A percentile compares a stretch with the other conserved stretches of the same genome.
These are phyloP conservation scores for Myxozyma monticola DNA, from an alignment of 805 yeast genomes.

Conservation along the genomic window DNA sequence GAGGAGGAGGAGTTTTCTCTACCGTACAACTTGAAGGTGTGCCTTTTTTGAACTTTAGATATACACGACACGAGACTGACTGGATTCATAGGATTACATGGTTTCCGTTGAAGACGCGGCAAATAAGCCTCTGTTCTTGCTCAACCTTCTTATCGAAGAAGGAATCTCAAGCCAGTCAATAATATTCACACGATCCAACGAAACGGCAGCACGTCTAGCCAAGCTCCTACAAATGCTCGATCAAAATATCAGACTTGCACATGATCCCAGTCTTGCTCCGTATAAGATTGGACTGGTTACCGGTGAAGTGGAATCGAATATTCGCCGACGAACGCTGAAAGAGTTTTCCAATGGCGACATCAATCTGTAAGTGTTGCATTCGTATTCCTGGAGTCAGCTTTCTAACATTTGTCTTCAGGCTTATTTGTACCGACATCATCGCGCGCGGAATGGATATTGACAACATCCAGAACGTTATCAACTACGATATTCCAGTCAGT, in stretches of 20 bases:
- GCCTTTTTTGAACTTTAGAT: background rate
- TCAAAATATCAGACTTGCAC: constrained; percentile 25
- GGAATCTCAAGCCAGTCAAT: constrained; percentile 45
- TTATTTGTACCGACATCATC: constrained; percentile 81
- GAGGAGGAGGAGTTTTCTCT: constrained; percentile 39
- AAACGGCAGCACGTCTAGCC: constrained; percentile 78
- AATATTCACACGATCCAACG: constrained; percentile 78
- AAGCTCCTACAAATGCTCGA: constrained; percentile 54
- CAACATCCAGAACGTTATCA: constrained; percentile 70
- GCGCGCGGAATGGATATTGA: constrained; percentile 92
- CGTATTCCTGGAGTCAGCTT: background rate
- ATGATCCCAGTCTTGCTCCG: constrained; percentile 12
- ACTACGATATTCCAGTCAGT: constrained; percentile 87
- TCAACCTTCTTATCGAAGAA: constrained; percentile 50
- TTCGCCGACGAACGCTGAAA: constrained; percentile 58
- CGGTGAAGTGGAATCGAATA: constrained; percentile 43
- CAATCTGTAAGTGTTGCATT: constrained; percentile 40
- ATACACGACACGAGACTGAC: background rate
- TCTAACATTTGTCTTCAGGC: constrained; percentile 4
- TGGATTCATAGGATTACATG: constrained; percentile 37
- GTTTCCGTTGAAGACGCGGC: constrained; percentile 37
- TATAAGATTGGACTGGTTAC: constrained; percentile 37
- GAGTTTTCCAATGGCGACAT: constrained; percentile 58
- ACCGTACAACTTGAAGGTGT: constrained; percentile 39
- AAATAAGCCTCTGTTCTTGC: constrained; percentile 72